Evolutionary conservation across 2,329 filamentous ascomycete species (phyloP).

Genomic region (Aspergillus unguis): DNA sequence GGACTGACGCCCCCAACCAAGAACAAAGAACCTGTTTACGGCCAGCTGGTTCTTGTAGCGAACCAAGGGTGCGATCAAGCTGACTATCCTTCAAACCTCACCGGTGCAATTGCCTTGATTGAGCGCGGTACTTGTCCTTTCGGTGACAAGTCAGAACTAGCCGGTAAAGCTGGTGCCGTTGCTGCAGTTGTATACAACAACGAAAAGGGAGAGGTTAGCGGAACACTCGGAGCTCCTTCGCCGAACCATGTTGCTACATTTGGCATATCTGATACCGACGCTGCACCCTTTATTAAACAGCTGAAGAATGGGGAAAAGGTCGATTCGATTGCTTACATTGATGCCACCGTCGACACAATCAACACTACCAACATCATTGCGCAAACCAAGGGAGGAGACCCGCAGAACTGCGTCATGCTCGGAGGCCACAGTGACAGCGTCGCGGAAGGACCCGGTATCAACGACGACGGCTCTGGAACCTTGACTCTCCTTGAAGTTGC

Average conservation of each 20-base stretch:
- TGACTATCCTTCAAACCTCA: conserved; percentile 59
- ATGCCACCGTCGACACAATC: conserved; percentile 46
- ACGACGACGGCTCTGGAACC: conserved; percentile 70
- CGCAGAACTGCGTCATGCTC: conserved; percentile 56
- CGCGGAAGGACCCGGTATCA: conserved; percentile 64
- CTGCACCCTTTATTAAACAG: conserved; percentile 53
- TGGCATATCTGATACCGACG: conserved; percentile 61
- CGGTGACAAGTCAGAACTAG: conserved; percentile 65
- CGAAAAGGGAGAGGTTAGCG: conserved; percentile 58
- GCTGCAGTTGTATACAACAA: conserved; percentile 75
- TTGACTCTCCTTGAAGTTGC: conserved; percentile 59
- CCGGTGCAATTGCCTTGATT: conserved; percentile 67
- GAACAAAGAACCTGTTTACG: conserved; percentile 44
- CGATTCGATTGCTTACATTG: conserved; percentile 40
- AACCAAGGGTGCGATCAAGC: conserved; percentile 61
- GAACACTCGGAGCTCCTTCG: conserved; percentile 63
- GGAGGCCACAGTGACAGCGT: conserved; percentile 62
- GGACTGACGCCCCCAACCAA: conserved; percentile 56
- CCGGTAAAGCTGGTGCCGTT: conserved; percentile 67
- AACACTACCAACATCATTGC: conserved; percentile 58
- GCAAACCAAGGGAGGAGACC: conserved; percentile 56
- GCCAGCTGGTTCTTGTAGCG: conserved; percentile 46
- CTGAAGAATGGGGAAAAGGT: conserved; percentile 48
- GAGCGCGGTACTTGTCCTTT: conserved; percentile 68
- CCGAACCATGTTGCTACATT: conserved; percentile 60